Evolutionary conservation across 148 eudicot species (phyloP), one percentile per base, ranked within the genome.

Genomic region (Vaccinium darrowii): DNA sequence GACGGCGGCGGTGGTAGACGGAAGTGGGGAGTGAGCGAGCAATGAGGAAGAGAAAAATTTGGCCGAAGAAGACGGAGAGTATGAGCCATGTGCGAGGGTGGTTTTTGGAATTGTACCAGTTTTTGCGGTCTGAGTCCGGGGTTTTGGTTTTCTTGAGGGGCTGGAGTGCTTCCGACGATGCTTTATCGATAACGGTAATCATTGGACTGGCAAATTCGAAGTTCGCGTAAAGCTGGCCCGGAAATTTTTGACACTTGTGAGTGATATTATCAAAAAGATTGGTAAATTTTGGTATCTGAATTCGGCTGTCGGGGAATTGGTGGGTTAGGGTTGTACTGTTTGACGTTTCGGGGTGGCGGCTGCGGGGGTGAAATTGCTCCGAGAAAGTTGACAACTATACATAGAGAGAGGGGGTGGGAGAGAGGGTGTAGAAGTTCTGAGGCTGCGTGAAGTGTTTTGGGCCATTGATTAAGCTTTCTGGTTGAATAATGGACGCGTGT

Each of bases 31-130:
- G 16, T 25, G 84, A 87, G 27, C 86, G 89, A 23, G 87, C 83
- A 52, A 86, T 9, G 85, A 88, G 71, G 82, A 92, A 85, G 86
- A 93, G 89, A 80, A 91, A 79, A 82, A 91, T 84, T 85, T 96
- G 99, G 82, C 94, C 87, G 39, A 82, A 16, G 86, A 94, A 82
- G 81, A 96, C 82, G 82, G 82, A 57, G 89, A 93, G 57, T 84
- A 96, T 80, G 75, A 96, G 88, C 84, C 92, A 94, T 75, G 88
- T 82, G 75, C 94, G 90, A 51, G 93, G 95, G 88, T 90, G 90
- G 74, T 65, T 74, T 78, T 71, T 82, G 82, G 89, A 72, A 81
- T 71, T 43, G 86, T 83, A 79, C 0, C 87, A 83, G 53, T 30
- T 85, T 58, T 86, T 81, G 60, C 86, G 87, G 43, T 72, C 80